Conservation (phyloP, 176 grass and related monocot species). For the Hordeum marinum region DNA sequence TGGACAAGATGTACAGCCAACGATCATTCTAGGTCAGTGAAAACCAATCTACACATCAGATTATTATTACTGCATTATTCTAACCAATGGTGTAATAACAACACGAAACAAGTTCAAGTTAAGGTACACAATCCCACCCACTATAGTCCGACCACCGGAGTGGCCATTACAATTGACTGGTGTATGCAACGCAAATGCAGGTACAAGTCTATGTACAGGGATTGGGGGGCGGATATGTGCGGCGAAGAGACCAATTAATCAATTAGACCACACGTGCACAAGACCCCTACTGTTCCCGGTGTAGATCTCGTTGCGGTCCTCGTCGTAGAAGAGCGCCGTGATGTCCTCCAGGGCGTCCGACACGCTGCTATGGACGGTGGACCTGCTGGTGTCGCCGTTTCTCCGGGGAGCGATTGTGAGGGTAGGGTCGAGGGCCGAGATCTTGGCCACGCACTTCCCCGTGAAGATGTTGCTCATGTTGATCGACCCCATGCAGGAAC, state of each 20-base stretch:
- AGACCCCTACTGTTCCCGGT: conserved; percentile 65
- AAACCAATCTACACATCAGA: too few species aligned
- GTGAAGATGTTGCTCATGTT: conserved; percentile 81
- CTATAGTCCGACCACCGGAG: background rate
- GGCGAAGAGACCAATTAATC: conserved; percentile 5
- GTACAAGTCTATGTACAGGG: conserved; percentile 32
- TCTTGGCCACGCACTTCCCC: conserved; percentile 68
- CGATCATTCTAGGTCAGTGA: too few species aligned
- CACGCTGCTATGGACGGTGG: conserved; percentile 48
- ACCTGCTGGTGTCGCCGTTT: conserved; percentile 35
- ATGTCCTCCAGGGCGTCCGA: conserved; percentile 59
- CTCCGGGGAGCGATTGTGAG: conserved; percentile 46
- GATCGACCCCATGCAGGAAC: conserved; percentile 44
- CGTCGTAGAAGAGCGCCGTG: conserved; percentile 59
- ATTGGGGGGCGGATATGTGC: background rate
- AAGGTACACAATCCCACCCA: conserved; percentile 11
- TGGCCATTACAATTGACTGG: conserved; percentile 10
- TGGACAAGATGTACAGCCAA: too few species aligned
- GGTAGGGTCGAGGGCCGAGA: conserved; percentile 43
- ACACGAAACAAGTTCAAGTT: too few species aligned
- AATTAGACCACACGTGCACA: conserved; percentile 64
- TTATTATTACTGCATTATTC: too few species aligned
- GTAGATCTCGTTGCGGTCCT: conserved; percentile 74
- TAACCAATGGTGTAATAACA: too few species aligned
- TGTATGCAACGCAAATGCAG: background rate